phyloP scores from a whole-genome alignment of 169 alveolate genomes.

The Fabrea salina region DNA sequence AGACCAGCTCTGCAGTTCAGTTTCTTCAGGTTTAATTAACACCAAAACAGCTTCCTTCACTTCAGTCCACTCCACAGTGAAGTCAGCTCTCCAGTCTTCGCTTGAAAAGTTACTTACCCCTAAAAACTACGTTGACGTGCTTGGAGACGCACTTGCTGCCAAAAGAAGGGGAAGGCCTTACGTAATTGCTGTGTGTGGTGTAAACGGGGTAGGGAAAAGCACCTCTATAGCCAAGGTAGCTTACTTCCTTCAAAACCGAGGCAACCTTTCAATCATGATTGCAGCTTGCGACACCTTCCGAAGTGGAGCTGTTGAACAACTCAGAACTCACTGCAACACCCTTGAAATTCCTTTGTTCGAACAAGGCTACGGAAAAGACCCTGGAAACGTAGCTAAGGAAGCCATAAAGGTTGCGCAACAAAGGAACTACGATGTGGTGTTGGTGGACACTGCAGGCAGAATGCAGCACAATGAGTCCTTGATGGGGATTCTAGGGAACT shows the following conservation, averaged over 20 bases:
- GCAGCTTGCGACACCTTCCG: slow-evolving; percentile 99
- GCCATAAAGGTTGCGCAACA: slow-evolving; percentile 92
- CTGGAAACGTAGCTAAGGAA: slow-evolving; percentile 95
- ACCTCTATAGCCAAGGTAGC: slow-evolving; percentile 98
- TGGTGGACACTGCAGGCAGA: slow-evolving; percentile 99
- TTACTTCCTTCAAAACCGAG: slow-evolving; percentile 92
- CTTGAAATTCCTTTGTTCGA: slow-evolving; percentile 95
- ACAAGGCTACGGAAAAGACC: slow-evolving; percentile 98
- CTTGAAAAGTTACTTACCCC: slow-evolving; percentile 88
- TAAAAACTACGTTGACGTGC: slow-evolving; percentile 84
- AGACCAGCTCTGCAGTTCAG: slow-evolving; percentile 79
- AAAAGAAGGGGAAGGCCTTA: slow-evolving; percentile 90
- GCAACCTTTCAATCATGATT: slow-evolving; percentile 92
- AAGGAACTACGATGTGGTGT: slow-evolving; percentile 93
- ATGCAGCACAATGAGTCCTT: slow-evolving; percentile 99
- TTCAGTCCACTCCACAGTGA: slow-evolving; percentile 80
- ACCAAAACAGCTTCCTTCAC: slow-evolving; percentile 85
- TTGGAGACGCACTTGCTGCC: slow-evolving; percentile 89
- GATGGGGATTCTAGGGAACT: slow-evolving; percentile 96
- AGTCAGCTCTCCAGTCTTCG: slow-evolving; percentile 80
- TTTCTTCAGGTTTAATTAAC: slow-evolving; percentile 78
- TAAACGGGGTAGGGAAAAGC: slow-evolving; percentile 99
- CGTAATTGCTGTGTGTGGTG: slow-evolving; percentile 94
- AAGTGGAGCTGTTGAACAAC: slow-evolving; percentile 99
- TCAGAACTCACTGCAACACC: slow-evolving; percentile 94